These are phyloP conservation scores for Fragaria vesca DNA, from an alignment of 306 rosid species.

Conservation along the genomic window DNA sequence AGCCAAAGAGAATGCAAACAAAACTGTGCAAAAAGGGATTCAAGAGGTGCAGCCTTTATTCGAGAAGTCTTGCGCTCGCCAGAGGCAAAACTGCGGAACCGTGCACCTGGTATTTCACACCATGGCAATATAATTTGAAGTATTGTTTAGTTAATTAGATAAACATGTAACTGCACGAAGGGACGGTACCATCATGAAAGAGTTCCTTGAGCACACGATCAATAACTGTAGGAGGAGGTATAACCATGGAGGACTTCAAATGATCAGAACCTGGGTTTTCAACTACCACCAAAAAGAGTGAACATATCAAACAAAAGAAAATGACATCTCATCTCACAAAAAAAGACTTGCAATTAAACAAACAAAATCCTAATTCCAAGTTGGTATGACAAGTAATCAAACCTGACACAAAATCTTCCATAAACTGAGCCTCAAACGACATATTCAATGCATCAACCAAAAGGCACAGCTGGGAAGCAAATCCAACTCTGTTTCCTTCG, in stretches of 20 bases:
- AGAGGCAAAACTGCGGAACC: constrained; percentile 40
- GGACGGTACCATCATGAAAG: constrained; percentile 69
- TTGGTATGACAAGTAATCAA: constrained; percentile 20
- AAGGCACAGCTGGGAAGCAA: constrained; percentile 72
- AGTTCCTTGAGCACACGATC: constrained; percentile 92
- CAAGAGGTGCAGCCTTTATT: constrained; percentile 83
- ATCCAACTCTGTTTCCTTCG: constrained; percentile 68
- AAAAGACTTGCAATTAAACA: constrained; percentile 23
- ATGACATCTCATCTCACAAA: constrained; percentile 19
- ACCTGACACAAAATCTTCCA: constrained; percentile 99
- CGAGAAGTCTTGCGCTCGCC: constrained; percentile 58
- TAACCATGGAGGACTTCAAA: constrained; percentile 60
- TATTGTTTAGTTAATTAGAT: constrained; percentile 13
- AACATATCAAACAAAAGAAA: constrained; percentile 17
- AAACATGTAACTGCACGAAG: constrained; percentile 8
- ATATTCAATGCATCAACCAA: constrained; percentile 69
- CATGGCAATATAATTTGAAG: constrained; percentile 19
- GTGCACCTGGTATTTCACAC: constrained; percentile 44
- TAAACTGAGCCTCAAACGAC: constrained; percentile 85
- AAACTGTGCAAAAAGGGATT: constrained; percentile 81
- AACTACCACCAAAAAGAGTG: constrained; percentile 42
- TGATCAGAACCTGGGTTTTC: constrained; percentile 75
- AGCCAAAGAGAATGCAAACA: constrained; percentile 92
- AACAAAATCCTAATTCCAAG: background rate
- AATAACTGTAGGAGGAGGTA: constrained; percentile 88